Evolutionary conservation across 441 rosid species (phyloP), one percentile per base, ranked within the genome.

Genomic region (Croton setiger): DNA sequence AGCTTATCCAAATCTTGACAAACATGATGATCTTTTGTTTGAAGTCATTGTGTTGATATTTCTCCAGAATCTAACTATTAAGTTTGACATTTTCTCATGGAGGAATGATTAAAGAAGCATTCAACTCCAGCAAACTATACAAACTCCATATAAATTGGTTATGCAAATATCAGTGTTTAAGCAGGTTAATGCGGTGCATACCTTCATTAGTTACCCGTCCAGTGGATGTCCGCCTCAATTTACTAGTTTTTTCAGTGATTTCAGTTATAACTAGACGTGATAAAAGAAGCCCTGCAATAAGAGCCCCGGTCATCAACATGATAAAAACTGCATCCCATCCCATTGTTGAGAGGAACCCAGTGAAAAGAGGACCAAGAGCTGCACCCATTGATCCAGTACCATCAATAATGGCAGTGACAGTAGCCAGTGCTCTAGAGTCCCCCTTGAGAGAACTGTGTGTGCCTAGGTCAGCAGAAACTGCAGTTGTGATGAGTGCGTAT

Each of bases 331-430:
- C 73, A 76, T 88, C 76, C 97, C 97, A 88, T 15, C 97, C 96
- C 73, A 65, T 59, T 0, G 78, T 80, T 23, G 96, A 91, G 53
- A 93, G 86, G 76, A 93, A 93, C 57, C 96, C 97, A 6, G 98
- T 93, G 44, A 93, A 75, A 56, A 89, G 90, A 4, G 96, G 98
- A 63, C 97, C 97, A 18, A 94, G 78, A 66, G 98, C 92, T 14
- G 98, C 97, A 52, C 98, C 97, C 51, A 84, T 86, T 54, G 97
- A 94, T 58, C 98, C 97, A 39, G 96, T 94, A 13, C 98, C 97
- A 75, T 94, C 96, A 57, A 94, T 88, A 47, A 94, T 91, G 4
- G 98, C 98, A 65, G 97, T 88, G 45, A 91, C 98, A 0, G 98
- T 94, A 4, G 97, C 98, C 63, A 94, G 81, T 4, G 96, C 98